phyloP scores from a whole-genome alignment of 129 eudicot genomes.

The Kitagawia praeruptora region DNA sequence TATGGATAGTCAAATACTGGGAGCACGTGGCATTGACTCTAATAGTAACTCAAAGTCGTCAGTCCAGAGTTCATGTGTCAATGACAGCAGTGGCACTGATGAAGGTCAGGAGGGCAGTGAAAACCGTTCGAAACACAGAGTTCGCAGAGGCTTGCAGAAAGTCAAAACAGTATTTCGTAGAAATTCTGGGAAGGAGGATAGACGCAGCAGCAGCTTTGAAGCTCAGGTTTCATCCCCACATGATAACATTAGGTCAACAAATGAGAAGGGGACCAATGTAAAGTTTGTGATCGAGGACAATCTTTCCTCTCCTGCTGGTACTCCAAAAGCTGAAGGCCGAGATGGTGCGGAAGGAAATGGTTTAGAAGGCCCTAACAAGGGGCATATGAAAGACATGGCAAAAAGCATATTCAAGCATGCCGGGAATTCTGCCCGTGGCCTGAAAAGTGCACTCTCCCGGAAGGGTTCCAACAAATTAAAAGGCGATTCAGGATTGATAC shows the following conservation, averaged over 20 bases:
- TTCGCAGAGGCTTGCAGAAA: conserved; percentile 50
- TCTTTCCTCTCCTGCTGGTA: conserved; percentile 24
- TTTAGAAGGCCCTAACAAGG: conserved; percentile 28
- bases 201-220: conserved; percentile 10
- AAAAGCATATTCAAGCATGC: conserved; percentile 62
- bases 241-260: conserved; percentile 46
- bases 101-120: conserved; percentile 39
- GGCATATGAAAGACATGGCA: conserved; percentile 44
- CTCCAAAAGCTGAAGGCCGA: conserved; percentile 24
- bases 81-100: conserved; percentile 51
- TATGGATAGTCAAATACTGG: conserved; percentile 17
- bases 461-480: conserved; percentile 42
- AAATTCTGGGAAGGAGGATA: conserved; percentile 34
- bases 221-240: conserved; percentile 40
- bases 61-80: conserved; percentile 15
- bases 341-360: conserved; percentile 32
- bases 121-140: conserved; percentile 24
- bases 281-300: conserved; percentile 48
- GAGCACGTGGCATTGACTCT: conserved; percentile 28
- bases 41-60: conserved; percentile 11
- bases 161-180: conserved; percentile 44
- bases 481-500: conserved; percentile 18
- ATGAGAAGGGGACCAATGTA: conserved; percentile 40
- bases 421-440: conserved; percentile 58
- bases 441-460: conserved; percentile 42